Percentiles rank a stretch among this genome's conserved stretches.
Evolutionary conservation across 2,329 filamentous ascomycete genomes (phyloP).

Genomic region (Malbranchea zuffiana): DNA sequence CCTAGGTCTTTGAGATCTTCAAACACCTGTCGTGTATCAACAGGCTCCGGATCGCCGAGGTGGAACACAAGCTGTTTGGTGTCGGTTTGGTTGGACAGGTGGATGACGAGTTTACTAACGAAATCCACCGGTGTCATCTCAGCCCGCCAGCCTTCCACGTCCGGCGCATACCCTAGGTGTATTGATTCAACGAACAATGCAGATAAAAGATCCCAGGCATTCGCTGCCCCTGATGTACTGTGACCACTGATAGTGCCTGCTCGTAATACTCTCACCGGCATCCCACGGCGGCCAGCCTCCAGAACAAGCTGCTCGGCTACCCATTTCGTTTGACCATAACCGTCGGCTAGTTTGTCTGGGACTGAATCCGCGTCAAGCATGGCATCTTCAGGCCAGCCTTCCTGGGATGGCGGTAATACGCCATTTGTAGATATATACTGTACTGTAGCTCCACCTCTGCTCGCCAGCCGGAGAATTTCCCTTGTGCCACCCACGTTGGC

Average conservation of each 20-base stretch:
- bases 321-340: slow-evolving; percentile 74
- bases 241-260: slow-evolving; percentile 71
- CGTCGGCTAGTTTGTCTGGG: slow-evolving; percentile 56
- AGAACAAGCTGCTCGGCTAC: slow-evolving; percentile 64
- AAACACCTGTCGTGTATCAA: slow-evolving; percentile 57
- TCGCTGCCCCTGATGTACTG: slow-evolving; percentile 61
- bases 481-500: slow-evolving; percentile 71
- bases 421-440: slow-evolving; percentile 75
- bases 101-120: slow-evolving; percentile 61
- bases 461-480: slow-evolving; percentile 62
- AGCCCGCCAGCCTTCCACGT: slow-evolving; percentile 62
- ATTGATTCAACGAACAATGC: slow-evolving; percentile 68
- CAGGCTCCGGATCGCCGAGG: slow-evolving; percentile 60
- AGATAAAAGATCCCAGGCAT: slow-evolving; percentile 66
- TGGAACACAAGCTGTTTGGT: slow-evolving; percentile 59
- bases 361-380: slow-evolving; percentile 59
- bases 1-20: slow-evolving; percentile 54
- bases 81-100: slow-evolving; percentile 51
- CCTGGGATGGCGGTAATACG: slow-evolving; percentile 58
- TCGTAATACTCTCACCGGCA: slow-evolving; percentile 61
- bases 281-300: slow-evolving; percentile 56
- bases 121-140: slow-evolving; percentile 83
- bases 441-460: slow-evolving; percentile 56
- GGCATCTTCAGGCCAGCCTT: slow-evolving; percentile 60
- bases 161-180: slow-evolving; percentile 57